Conservation (phyloP, 805 yeast species). For the Yarrowia sp. region DNA sequence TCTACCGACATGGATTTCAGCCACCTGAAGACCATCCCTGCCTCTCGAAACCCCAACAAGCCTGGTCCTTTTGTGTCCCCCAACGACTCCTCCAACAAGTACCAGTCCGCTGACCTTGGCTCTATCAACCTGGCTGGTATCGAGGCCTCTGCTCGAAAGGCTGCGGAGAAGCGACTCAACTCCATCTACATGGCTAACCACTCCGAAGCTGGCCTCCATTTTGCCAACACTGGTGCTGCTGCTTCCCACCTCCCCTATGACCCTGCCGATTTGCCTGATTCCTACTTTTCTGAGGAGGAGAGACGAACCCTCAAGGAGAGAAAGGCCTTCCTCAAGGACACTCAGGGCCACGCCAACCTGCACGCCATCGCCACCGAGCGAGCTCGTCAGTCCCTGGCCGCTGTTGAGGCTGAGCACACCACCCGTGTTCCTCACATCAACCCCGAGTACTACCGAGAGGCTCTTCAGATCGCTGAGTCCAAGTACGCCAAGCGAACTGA, state of each 20-base stretch:
- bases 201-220: constrained; percentile 28
- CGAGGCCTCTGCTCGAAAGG: constrained; percentile 38
- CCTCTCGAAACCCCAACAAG: constrained; percentile 25
- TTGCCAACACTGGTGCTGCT: constrained; percentile 32
- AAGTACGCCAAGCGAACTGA: constrained; percentile 58
- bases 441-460: constrained; percentile 64
- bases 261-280: constrained; percentile 14
- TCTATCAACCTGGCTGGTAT: constrained; percentile 31
- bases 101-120: constrained; percentile 22
- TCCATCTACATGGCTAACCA: constrained; percentile 32
- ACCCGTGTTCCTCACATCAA: constrained; percentile 45
- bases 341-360: constrained; percentile 40
- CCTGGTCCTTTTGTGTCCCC: constrained; percentile 26
- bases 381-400: constrained; percentile 45
- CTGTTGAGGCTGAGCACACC: constrained; percentile 45
- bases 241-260: constrained; percentile 28
- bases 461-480: constrained; percentile 72
- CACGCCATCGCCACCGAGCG: constrained; percentile 53
- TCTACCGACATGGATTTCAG: constrained; percentile 12
- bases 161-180: constrained; percentile 37
- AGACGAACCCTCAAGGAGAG: constrained; percentile 33
- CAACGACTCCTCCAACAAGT: constrained; percentile 18
- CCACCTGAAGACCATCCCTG: constrained; percentile 9
- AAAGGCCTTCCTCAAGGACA: constrained; percentile 29
- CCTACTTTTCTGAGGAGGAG: constrained; percentile 27